phyloP scores from a whole-genome alignment of 2,329 filamentous ascomycete species.

The Exophiala bonariae region DNA sequence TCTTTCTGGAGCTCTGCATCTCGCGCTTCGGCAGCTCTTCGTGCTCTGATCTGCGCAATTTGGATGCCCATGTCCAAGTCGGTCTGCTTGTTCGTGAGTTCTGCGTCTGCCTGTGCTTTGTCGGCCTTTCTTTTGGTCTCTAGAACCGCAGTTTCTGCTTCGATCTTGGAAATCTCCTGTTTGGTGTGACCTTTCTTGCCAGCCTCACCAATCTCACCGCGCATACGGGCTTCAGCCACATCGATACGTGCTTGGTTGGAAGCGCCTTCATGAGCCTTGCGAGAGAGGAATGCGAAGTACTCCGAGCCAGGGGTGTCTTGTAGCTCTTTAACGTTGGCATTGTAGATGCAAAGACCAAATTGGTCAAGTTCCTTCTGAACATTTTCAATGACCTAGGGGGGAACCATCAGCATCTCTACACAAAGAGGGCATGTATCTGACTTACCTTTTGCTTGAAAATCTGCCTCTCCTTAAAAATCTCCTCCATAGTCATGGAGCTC shows the following conservation, averaged over 20 bases:
- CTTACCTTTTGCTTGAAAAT: constrained; percentile 70
- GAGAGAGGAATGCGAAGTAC: constrained; percentile 79
- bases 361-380: constrained; percentile 78
- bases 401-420: constrained; percentile 6
- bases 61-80: constrained; percentile 72
- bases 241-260: constrained; percentile 73
- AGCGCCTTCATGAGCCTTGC: constrained; percentile 82
- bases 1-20: constrained; percentile 79
- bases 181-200: constrained; percentile 78
- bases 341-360: constrained; percentile 72
- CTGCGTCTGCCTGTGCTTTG: constrained; percentile 75
- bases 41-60: constrained; percentile 72
- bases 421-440: constrained; percentile 31
- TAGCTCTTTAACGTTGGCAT: constrained; percentile 81
- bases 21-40: constrained; percentile 69
- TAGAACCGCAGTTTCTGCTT: constrained; percentile 79
- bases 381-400: constrained; percentile 62
- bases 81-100: constrained; percentile 71
- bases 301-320: constrained; percentile 78
- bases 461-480: constrained; percentile 77
- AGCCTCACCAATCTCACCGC: constrained; percentile 66
- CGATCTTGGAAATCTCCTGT: constrained; percentile 83
- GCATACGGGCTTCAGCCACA: constrained; percentile 58
- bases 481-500: constrained; percentile 88
- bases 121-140: constrained; percentile 84